Base-by-base conservation (phyloP, 768 basidiomycete genomes). In the Rhizopogon vinicolor region DNA sequence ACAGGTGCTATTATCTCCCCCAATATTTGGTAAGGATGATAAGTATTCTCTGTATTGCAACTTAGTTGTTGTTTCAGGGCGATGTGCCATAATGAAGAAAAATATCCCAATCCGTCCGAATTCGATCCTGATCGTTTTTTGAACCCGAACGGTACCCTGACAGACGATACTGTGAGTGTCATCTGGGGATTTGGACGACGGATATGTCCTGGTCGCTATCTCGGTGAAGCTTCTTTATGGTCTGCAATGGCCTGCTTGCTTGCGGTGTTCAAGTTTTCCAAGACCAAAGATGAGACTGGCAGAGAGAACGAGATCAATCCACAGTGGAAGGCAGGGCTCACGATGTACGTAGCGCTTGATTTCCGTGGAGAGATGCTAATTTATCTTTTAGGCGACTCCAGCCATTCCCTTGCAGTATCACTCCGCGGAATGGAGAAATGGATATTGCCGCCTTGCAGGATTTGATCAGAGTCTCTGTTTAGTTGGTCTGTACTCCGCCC, bases 81-180 rank as follows among this genome's bases (percentile, higher is more conserved):
- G n/a, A 63, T 63, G 51, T 51, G 51, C 5, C 64, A 59, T 9
- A 48, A 65, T 40, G 57, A 57, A 22, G 68, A 60, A 42, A 69
- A 69, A 63, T 74, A 75, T 51, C 64, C 69, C 1, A 65, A 67
- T 2, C 69, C 75, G 6, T 71, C 72, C 12, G 61, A 60, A 33
- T 77, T 75, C 60, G 54, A 56, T 12, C 75, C 75, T 1, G 73
- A 74, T 50, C 65, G 72, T 13, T 75, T 77, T 52, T 51, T 75
- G 9, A 68, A 74, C 39, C 3, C 41, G 29, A 8, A 31, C 29
- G 29, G 29, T 31, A 31, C 6, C 4, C 8, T 31, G 29, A 31
- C 29, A 31, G 51, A 65, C 19, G 63, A 58, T 1, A 57, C 52
- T 5, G 55, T 62, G 37, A 62, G 54, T 8, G 44, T 42, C n/a